Evolutionary conservation across 805 yeast species (phyloP), one percentile per base, ranked within the genome.

Genomic region (Blastobotrys parvus): DNA sequence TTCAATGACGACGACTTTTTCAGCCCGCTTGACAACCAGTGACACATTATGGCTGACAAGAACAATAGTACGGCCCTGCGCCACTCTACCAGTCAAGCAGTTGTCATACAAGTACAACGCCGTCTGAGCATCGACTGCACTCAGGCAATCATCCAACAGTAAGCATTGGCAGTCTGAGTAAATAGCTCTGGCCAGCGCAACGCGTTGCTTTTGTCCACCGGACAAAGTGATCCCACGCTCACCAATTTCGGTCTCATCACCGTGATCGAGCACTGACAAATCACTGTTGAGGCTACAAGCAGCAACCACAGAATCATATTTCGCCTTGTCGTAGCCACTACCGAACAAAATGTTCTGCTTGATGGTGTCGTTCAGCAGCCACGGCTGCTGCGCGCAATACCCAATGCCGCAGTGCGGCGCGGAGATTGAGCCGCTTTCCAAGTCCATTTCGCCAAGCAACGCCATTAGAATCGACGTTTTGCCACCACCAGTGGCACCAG

Each of bases 141-240:
- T 80, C 54, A 90, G 73, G 68, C 97, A 89, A 63, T 90, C 98
- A 67, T 90, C 98, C 39, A 90, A 69, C 49, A 92, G 41, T 80
- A 85, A 53, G 58, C 82, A 83, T 50, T 80, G 77, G 1, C 96
- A 80, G 57, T 78, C 76, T 2, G 95, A 87, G 61, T 92, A 90
- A 50, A 90, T 67, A 1, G 97, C 96, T 61, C 98, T 79, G 1
- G 98, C 98, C 44, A 90, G 71, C 0, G 97, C 88, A 31, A 90
- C 89, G 62, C 97, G 79, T 64, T 90, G 97, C 61, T 92, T 92
- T 66, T 90, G 98, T 42, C 98, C 98, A 53, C 98, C 98, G 22
- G 96, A 87, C 45, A 90, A 70, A 1, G 96, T 82, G 44, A 90
- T 86, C 63, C 98, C 98, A 65, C 89, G 88, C 64, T 92, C 97